Evolutionary conservation across 164 flowering plant genomes (phyloP).

Genomic region (Nelumbo lutea): DNA sequence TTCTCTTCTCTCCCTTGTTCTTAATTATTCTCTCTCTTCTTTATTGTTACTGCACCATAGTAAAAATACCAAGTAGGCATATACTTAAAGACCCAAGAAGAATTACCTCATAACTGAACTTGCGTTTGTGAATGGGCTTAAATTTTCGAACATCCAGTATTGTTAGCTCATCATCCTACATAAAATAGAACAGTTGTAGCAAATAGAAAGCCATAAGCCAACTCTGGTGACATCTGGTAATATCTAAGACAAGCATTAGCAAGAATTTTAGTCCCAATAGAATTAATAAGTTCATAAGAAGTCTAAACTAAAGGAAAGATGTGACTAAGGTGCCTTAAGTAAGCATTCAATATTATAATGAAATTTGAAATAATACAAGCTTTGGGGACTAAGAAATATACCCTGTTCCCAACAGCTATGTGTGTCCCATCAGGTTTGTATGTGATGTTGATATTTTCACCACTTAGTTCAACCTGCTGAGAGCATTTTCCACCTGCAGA

Average conservation of each 20-base stretch:
- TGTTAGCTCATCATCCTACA: slow-evolving; percentile 91
- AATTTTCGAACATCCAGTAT: slow-evolving; percentile 95
- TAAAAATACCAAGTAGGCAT: too few relatives aligned
- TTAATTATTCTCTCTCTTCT: too few relatives aligned
- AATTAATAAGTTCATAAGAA: background rate
- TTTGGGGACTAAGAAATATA: slow-evolving; percentile 13
- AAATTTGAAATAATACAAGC: too few relatives aligned
- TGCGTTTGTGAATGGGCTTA: slow-evolving; percentile 83
- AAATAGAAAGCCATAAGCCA: too few relatives aligned
- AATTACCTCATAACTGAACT: slow-evolving; percentile 84
- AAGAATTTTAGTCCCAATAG: background rate
- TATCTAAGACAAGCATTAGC: too few relatives aligned
- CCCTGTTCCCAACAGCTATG: slow-evolving; percentile 96
- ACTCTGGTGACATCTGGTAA: too few relatives aligned
- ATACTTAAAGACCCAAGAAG: background rate
- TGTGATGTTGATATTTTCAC: slow-evolving; percentile 92
- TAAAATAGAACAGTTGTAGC: background rate
- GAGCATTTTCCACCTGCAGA: slow-evolving; percentile 84
- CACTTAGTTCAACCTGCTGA: slow-evolving; percentile 88
- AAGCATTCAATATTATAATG: too few relatives aligned
- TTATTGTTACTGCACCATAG: too few relatives aligned
- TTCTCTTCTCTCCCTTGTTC: too few relatives aligned
- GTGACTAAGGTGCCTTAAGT: too few relatives aligned
- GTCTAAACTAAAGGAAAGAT: background rate
- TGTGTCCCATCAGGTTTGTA: slow-evolving; percentile 91